Evolutionary conservation across 495 filamentous ascomycete species (phyloP).

Genomic region (Baudoinia panamericana): DNA sequence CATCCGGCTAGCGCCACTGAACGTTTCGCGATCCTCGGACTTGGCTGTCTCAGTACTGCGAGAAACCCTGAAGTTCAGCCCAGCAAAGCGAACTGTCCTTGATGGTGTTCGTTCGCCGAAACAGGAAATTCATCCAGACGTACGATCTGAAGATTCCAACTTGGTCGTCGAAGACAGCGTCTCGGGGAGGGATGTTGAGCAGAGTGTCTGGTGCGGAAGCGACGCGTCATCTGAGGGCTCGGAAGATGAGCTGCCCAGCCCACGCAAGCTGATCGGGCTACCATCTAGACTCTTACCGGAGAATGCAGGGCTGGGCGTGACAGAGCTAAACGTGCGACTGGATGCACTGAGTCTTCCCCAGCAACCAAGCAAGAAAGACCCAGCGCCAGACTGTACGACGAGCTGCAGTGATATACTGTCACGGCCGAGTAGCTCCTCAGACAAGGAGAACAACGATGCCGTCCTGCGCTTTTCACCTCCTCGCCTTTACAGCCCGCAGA

Average conservation of each 20-base stretch:
- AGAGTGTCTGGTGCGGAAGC: slow-evolving; percentile 24
- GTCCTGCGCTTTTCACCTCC: slow-evolving; percentile 23
- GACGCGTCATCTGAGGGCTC: slow-evolving; percentile 3
- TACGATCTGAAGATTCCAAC: neutral
- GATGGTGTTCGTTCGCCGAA: neutral
- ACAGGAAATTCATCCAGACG: neutral
- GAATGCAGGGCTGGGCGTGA: neutral
- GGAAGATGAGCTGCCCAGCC: slow-evolving; percentile 20
- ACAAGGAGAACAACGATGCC: slow-evolving; percentile 19
- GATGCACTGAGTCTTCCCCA: no score
- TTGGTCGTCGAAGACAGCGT: no score
- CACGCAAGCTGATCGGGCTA: slow-evolving; percentile 10
- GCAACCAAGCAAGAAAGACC: no score
- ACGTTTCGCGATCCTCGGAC: neutral
- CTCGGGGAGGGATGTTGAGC: slow-evolving; percentile 20
- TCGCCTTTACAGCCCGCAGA: slow-evolving; percentile 21
- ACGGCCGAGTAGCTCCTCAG: slow-evolving; percentile 21
- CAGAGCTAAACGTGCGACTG: neutral
- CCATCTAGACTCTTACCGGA: neutral
- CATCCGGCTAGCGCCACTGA: slow-evolving; percentile 1
- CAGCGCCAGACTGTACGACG: no score
- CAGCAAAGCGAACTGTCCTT: neutral
- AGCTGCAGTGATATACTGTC: no score
- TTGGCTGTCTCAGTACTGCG: neutral
- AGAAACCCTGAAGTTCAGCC: neutral